Evolutionary conservation across 345 rosid species (phyloP).

Genomic region (Eucalyptus curtisii): DNA sequence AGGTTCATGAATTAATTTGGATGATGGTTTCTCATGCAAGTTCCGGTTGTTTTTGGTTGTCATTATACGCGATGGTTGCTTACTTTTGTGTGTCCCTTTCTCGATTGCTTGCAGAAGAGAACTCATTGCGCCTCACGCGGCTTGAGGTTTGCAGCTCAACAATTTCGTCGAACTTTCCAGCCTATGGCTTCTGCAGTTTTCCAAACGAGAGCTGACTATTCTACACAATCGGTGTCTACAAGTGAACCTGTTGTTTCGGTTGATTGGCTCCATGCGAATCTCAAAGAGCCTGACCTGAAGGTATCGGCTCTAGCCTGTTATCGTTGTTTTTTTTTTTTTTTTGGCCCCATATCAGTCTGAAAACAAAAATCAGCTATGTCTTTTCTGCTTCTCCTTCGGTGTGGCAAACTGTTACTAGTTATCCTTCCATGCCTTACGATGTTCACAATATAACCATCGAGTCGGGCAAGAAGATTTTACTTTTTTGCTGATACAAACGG

Average conservation of each 20-base stretch:
- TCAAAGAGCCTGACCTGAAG: constrained; percentile 72
- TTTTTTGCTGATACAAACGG: background rate
- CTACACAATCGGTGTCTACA: constrained; percentile 31
- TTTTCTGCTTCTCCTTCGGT: background rate
- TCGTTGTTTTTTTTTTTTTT: background rate
- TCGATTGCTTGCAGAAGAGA: constrained; percentile 25
- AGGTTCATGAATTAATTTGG: background rate
- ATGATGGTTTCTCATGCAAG: background rate
- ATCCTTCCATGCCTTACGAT: background rate
- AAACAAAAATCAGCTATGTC: background rate
- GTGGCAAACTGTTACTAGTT: background rate
- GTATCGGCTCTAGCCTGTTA: constrained; percentile 10
- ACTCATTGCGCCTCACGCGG: constrained; percentile 6
- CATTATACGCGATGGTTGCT: background rate
- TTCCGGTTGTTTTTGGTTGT: background rate
- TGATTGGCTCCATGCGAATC: constrained; percentile 90
- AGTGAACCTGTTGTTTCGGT: constrained; percentile 83
- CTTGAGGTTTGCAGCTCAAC: constrained; percentile 1
- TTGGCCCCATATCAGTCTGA: background rate
- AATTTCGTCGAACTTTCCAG: constrained; percentile 16
- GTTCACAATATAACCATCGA: background rate
- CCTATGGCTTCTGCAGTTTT: constrained; percentile 38
- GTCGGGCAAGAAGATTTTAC: background rate
- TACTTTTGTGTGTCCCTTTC: background rate
- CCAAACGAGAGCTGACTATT: constrained; percentile 21